Evolutionary conservation across 345 rosid species (phyloP).

Genomic region (Citrus medica): DNA sequence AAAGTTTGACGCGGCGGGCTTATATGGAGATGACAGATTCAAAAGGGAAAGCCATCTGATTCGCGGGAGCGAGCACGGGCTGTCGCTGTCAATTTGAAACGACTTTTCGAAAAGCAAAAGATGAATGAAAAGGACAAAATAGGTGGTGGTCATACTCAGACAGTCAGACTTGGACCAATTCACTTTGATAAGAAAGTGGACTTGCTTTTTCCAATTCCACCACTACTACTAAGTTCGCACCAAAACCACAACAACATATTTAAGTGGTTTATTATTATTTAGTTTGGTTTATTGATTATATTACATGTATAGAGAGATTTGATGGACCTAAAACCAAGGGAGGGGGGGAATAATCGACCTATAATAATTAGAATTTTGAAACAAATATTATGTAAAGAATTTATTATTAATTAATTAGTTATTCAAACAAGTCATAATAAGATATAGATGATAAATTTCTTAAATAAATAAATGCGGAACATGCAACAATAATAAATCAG

Average conservation of each 20-base stretch:
- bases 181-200: neutral
- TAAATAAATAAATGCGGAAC: too few species aligned
- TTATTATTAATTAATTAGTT: too few species aligned
- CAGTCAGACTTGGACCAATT: neutral
- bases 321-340: too few species aligned
- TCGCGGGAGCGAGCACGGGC: neutral
- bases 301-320: too few species aligned
- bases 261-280: too few species aligned
- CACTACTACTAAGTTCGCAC: neutral
- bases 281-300: neutral
- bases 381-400: too few species aligned
- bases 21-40: neutral
- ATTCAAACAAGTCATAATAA: too few species aligned
- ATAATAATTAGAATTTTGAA: too few species aligned
- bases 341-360: too few species aligned
- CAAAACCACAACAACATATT: neutral
- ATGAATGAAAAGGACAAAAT: neutral
- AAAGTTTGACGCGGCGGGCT: neutral
- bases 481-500: too few species aligned
- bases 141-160: neutral
- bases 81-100: neutral
- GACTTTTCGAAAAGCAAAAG: neutral
- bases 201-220: neutral
- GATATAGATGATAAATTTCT: rapidly evolving
- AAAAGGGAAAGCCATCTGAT: neutral